Evolutionary conservation across 495 filamentous ascomycete genomes (phyloP), one percentile per base, ranked within the genome.

Genomic region (Bacidia gigantensis): DNA sequence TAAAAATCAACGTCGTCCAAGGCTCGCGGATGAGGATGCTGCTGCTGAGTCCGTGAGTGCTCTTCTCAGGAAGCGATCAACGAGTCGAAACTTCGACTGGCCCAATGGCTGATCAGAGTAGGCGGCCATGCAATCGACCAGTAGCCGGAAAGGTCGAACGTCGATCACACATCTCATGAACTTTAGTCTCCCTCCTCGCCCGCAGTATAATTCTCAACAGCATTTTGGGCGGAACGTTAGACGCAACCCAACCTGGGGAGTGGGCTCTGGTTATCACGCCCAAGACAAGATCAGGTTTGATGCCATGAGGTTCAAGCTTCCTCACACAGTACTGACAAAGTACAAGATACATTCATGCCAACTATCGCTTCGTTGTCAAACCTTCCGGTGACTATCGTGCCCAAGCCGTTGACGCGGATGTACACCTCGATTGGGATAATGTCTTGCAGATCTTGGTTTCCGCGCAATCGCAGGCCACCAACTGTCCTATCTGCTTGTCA

Each of bases 151-250:
- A 56, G 93, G 90, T 55, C 92, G 95, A 59, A 95, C 87, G 38
- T 93, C 87, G 59, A 97, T 98, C 62, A 96, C 92, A 17, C 92
- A 98, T 67, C 68, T 98, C 24, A 85, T 98, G 80, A 93, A 87
- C 66, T 92, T 95, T 63, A 79, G 83, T 39, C 72, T 88, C 29
- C 86, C 90, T 17, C 84, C 89, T 35, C 78, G 87, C 32, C 86
- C 80, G 22, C 73, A 83, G 56, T 73, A 80, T 54, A 66, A 82
- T 45, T 26, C 47, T 35, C 69, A 78, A n/a, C 64, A 72, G 35
- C 69, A 72, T 32, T 68, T 77, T 61, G 71, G 71, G 71, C 60
- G 58, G 14, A 60, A 77, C 57, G 63, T 61, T 58, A 80, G 69
- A 58, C 70, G 85, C 49, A 81, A 85, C 64, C 80, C 82, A 40